phyloP scores from a whole-genome alignment of 1,139 yeast genomes.

The Pichia sp. region DNA sequence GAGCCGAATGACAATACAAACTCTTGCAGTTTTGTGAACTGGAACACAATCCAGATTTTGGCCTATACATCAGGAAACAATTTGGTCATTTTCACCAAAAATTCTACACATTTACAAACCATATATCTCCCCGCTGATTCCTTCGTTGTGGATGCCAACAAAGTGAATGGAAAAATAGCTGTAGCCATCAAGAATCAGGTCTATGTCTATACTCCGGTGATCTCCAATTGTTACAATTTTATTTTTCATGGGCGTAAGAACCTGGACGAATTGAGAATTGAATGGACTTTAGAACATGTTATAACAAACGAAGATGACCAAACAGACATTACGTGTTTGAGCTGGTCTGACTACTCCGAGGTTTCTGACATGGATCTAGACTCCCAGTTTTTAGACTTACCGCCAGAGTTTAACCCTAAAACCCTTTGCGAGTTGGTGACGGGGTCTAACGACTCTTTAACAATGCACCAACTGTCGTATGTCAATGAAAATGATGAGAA shows the following conservation, averaged over 20 bases:
- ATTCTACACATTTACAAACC: slow-evolving; percentile 62
- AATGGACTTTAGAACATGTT: slow-evolving; percentile 45
- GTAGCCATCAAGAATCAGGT: slow-evolving; percentile 39
- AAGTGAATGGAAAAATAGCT: slow-evolving; percentile 54
- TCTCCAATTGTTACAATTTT: slow-evolving; percentile 33
- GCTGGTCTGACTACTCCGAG: slow-evolving; percentile 58
- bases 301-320: slow-evolving; percentile 32
- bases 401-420: slow-evolving; percentile 32
- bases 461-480: slow-evolving; percentile 45
- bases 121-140: slow-evolving; percentile 69
- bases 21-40: slow-evolving; percentile 56
- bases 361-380: slow-evolving; percentile 26
- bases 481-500: slow-evolving; percentile 23
- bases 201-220: slow-evolving; percentile 41
- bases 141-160: slow-evolving; percentile 57
- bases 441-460: slow-evolving; percentile 50
- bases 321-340: slow-evolving; percentile 46
- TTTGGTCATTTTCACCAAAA: slow-evolving; percentile 57
- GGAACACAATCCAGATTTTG: slow-evolving; percentile 65
- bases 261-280: slow-evolving; percentile 27
- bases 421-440: slow-evolving; percentile 42
- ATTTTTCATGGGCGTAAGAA: slow-evolving; percentile 32
- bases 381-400: slow-evolving; percentile 28
- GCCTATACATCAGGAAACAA: slow-evolving; percentile 89
- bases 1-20: slow-evolving; percentile 61